Evolutionary conservation across 2,329 filamentous ascomycete species (phyloP).

Genomic region (Uncinocarpus reesii): DNA sequence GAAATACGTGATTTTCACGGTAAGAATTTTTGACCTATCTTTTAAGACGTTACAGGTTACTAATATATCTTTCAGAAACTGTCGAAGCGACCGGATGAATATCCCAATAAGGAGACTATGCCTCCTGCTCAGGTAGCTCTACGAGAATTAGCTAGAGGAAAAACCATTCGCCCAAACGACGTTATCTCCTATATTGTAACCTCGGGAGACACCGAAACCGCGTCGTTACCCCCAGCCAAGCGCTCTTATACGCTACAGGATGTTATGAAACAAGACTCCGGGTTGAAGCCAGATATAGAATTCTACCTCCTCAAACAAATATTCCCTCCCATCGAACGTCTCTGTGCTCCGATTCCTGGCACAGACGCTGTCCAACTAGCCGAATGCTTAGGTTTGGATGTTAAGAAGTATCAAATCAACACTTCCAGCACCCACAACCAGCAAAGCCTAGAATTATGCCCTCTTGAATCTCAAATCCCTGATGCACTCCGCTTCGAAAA

Average conservation of each 20-base stretch:
- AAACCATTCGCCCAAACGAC: slow-evolving; percentile 80
- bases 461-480: slow-evolving; percentile 86
- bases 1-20: slow-evolving; percentile 94
- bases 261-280: slow-evolving; percentile 64
- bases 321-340: slow-evolving; percentile 90
- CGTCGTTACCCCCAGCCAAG: slow-evolving; percentile 58
- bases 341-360: slow-evolving; percentile 89
- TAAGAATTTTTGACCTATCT: slow-evolving; percentile 24
- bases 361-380: slow-evolving; percentile 84
- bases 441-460: slow-evolving; percentile 63
- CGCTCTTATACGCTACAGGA: slow-evolving; percentile 82
- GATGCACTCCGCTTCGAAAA: slow-evolving; percentile 82
- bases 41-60: slow-evolving; percentile 16
- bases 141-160: slow-evolving; percentile 75
- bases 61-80: slow-evolving; percentile 52
- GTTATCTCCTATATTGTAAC: slow-evolving; percentile 96
- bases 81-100: slow-evolving; percentile 84
- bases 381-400: slow-evolving; percentile 86
- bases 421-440: slow-evolving; percentile 45
- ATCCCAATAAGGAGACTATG: slow-evolving; percentile 90
- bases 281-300: slow-evolving; percentile 79
- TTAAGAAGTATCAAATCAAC: slow-evolving; percentile 70
- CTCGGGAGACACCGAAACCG: slow-evolving; percentile 51
- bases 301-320: slow-evolving; percentile 99
- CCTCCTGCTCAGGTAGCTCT: slow-evolving; percentile 93